phyloP scores from a whole-genome alignment of 2,329 filamentous ascomycete genomes.

The Stachybotrys chartarum region DNA sequence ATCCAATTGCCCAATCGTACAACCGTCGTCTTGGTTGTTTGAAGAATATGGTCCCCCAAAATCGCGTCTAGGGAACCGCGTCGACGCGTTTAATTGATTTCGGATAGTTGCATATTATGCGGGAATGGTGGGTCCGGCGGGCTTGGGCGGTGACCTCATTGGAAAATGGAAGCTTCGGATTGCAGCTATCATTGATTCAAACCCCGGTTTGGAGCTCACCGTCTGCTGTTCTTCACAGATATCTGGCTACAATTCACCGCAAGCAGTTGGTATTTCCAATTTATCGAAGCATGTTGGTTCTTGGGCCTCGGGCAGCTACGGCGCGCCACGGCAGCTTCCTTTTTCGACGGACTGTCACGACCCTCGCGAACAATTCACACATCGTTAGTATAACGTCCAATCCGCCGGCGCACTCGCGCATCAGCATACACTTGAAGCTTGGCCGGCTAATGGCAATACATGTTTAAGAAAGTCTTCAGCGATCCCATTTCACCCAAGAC shows the following conservation, averaged over 20 bases:
- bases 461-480: conserved; percentile 49
- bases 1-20: not conserved
- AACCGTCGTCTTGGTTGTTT: no score
- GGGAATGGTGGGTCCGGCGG: not conserved
- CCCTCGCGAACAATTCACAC: conserved; percentile 41
- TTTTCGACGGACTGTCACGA: conserved; percentile 31
- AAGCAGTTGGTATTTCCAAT: conserved; percentile 1
- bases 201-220: not conserved
- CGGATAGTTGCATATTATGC: conserved; percentile 17
- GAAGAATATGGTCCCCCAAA: not conserved
- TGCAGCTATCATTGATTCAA: not conserved
- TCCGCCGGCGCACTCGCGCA: not conserved
- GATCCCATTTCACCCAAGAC: conserved; percentile 34
- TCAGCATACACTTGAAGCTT: not conserved
- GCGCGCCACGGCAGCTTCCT: conserved; percentile 8
- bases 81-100: conserved; percentile 32
- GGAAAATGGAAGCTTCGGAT: not conserved
- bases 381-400: conserved; percentile 37
- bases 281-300: conserved; percentile 15
- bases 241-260: conserved; percentile 2
- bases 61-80: conserved; percentile 15
- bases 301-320: conserved; percentile 13
- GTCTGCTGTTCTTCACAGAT: not conserved
- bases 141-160: conserved; percentile 22
- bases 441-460: not conserved